Evolutionary conservation across 495 filamentous ascomycete genomes (phyloP).

Genomic region (Jackrogersella multiformis): DNA sequence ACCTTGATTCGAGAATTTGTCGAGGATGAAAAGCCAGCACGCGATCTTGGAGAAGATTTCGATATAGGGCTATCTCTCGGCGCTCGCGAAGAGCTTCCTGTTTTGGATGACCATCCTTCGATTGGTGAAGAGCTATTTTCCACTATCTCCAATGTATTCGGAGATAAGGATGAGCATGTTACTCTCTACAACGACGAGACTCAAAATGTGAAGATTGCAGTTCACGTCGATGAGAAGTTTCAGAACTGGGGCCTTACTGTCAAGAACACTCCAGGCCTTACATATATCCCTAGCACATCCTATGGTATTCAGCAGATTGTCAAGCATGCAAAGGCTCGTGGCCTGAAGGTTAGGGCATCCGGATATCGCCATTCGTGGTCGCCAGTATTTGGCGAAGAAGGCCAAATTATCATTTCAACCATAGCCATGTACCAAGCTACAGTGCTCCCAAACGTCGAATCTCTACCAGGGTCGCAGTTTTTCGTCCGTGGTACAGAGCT

Average conservation of each 20-base stretch:
- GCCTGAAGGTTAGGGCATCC: slow-evolving; percentile 54
- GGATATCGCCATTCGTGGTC: slow-evolving; percentile 63
- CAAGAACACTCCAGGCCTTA: slow-evolving; percentile 55
- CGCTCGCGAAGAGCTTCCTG: slow-evolving; percentile 18
- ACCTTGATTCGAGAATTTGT: slow-evolving; percentile 12
- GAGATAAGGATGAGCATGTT: not conserved
- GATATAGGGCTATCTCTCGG: slow-evolving; percentile 15
- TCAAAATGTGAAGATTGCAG: slow-evolving; percentile 10
- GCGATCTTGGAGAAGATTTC: slow-evolving; percentile 35
- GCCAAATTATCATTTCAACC: slow-evolving; percentile 61
- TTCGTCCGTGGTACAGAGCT: slow-evolving; percentile 51
- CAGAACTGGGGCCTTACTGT: slow-evolving; percentile 62
- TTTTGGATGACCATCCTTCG: not conserved
- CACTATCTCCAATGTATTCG: not conserved
- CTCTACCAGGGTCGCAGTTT: slow-evolving; percentile 40
- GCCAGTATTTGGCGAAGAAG: slow-evolving; percentile 54
- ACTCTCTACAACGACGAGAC: slow-evolving; percentile 21
- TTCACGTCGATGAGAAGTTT: slow-evolving; percentile 47
- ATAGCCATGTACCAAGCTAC: slow-evolving; percentile 54
- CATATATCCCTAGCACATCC: slow-evolving; percentile 59
- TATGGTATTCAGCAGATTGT: slow-evolving; percentile 58
- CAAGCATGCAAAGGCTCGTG: slow-evolving; percentile 48
- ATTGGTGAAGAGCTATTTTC: not conserved
- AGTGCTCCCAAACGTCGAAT: slow-evolving; percentile 52
- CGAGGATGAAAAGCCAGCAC: slow-evolving; percentile 17